Base-by-base conservation (phyloP, 306 rosid genomes). In the Vachellia collinsii region DNA sequence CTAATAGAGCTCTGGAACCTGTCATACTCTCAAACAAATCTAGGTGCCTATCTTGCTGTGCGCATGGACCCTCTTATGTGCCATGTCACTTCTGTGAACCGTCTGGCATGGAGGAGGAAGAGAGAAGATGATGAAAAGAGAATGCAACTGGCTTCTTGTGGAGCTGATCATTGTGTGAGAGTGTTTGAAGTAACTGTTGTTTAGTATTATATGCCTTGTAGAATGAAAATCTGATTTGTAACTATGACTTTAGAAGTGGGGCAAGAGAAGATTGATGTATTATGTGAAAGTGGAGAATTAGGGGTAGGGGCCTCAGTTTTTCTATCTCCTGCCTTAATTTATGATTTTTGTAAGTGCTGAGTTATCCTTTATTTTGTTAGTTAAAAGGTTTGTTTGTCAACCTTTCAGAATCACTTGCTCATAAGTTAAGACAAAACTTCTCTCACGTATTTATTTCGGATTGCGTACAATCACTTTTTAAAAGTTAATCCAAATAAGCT, bases 81-180 rank as follows among this genome's bases (percentile, higher is more conserved):
- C 77, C 99, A 93, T 70, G 97, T 91, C 43, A 87, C 98, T 23
- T 69, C 93, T 0, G 97, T 96, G 62, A 96, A 87, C 83, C 88
- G 91, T 42, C 72, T 96, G 81, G 87, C 92, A 3, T 93, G 99
- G 98, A 87, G 88, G 83, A 81, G 87, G 81, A 85, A 48, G 71
- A 79, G 38, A 39, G 92, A 91, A 82, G 83, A 88, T 80, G 51
- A 84, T 80, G 51, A 84, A 73, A 79, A 54, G 65, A 78, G 82
- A 39, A 59, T 92, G 66, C 92, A 90, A 86, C 89, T 96, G 29
- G 99, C 97, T 85, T 96, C 98, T n/a, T 89, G 97, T 83, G 99
- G 97, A 43, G 92, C 88, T 64, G 98, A 96, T 79, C 86, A 93
- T 64, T 90, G 98, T 77, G 93, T 90, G 54, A 89, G 97, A 86